Conservation (phyloP, 495 filamentous ascomycete species). For the Aspergillus taichungensis region DNA sequence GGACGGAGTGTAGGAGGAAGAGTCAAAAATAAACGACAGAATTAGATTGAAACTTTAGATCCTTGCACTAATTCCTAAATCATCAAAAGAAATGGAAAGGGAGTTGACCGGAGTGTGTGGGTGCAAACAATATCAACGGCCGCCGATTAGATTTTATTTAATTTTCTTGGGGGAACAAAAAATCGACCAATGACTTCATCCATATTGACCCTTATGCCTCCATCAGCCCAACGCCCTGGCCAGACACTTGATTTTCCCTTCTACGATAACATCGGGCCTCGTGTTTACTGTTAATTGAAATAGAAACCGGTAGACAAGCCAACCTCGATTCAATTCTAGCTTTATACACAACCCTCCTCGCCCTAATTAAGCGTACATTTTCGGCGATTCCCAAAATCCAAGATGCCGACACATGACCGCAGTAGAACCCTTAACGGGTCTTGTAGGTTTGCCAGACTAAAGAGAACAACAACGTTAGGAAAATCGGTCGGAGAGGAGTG, state of each 20-base stretch:
- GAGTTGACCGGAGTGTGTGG: slow-evolving; percentile 13
- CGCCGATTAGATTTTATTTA: slow-evolving; percentile 32
- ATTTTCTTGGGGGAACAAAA: slow-evolving; percentile 30
- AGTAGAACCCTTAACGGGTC: slow-evolving; percentile 31
- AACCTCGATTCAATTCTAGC: slow-evolving; percentile 23
- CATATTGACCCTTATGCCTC: slow-evolving; percentile 25
- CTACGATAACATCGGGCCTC: not conserved
- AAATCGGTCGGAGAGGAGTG: not conserved
- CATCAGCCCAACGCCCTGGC: slow-evolving; percentile 6
- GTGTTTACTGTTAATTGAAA: slow-evolving; percentile 5
- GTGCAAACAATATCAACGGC: slow-evolving; percentile 19
- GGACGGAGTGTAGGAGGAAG: not conserved
- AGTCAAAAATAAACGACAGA: slow-evolving; percentile 1
- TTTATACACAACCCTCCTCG: slow-evolving; percentile 34
- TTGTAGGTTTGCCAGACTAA: slow-evolving; percentile 85
- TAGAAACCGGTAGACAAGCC: not conserved
- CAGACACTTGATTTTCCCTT: slow-evolving; percentile 2
- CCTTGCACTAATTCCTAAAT: no score
- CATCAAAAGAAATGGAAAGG: not conserved
- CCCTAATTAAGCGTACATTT: slow-evolving; percentile 17
- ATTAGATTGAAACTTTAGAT: not conserved
- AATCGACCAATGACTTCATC: slow-evolving; percentile 45
- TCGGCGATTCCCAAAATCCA: slow-evolving; percentile 13
- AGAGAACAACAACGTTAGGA: slow-evolving; percentile 20
- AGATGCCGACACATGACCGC: slow-evolving; percentile 13